Conservation (phyloP, 495 filamentous ascomycete genomes). For the Pseudevernia furfuracea region DNA sequence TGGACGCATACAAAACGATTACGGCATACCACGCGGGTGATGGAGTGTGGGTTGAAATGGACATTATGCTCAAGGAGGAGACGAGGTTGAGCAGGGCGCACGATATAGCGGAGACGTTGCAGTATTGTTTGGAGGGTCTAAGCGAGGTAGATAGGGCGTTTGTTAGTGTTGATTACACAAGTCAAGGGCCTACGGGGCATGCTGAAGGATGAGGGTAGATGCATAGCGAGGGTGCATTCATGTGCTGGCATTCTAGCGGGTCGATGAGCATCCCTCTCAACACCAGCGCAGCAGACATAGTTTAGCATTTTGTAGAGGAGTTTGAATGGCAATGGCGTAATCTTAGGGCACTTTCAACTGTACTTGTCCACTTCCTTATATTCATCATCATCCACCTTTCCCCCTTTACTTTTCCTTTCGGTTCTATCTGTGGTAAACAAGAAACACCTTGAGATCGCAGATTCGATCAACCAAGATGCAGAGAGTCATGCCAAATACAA, state of each 20-base stretch:
- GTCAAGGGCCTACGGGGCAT: constrained; percentile 23
- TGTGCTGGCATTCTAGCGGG: too few species aligned
- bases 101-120: constrained; percentile 79
- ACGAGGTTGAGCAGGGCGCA: constrained; percentile 74
- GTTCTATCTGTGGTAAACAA: background rate
- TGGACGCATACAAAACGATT: constrained; percentile 77
- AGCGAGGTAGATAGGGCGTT: constrained; percentile 26
- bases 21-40: constrained; percentile 87
- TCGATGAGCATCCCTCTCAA: background rate
- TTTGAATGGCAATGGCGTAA: background rate
- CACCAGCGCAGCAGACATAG: background rate
- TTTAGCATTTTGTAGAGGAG: background rate
- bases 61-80: constrained; percentile 70
- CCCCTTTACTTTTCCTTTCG: background rate
- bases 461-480: background rate
- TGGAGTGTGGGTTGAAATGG: constrained; percentile 76
- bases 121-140: constrained; percentile 46
- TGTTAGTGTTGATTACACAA: constrained; percentile 24
- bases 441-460: background rate
- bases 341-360: background rate
- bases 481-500: background rate
- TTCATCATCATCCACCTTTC: background rate
- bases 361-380: background rate
- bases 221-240: constrained; percentile 5
- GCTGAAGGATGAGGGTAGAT: constrained; percentile 14